These are phyloP conservation scores for Auricularia sp. DNA, from an alignment of 768 basidiomycete genomes.

Conservation along the genomic window DNA sequence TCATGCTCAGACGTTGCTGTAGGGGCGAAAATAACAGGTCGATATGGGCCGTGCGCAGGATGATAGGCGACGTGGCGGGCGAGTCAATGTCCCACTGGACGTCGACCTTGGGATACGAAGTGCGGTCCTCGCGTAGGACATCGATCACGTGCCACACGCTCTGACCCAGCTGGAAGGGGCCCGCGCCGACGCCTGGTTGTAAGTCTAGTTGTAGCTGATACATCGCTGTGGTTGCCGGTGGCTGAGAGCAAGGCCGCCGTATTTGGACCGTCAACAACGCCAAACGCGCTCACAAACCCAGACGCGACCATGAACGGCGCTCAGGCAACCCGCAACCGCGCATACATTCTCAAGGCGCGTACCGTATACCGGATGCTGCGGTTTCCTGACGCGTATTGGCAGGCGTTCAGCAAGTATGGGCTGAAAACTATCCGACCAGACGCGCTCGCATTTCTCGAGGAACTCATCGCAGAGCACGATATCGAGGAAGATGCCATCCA, in stretches of 20 bases:
- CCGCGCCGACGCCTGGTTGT: conserved; percentile 64
- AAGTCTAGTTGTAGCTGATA: conserved; percentile 67
- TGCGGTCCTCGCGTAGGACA: conserved; percentile 50
- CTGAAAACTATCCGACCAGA: conserved; percentile 72
- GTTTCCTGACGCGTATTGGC: conserved; percentile 5
- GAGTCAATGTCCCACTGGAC: conserved; percentile 73
- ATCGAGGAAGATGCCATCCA: conserved; percentile 64
- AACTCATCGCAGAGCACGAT: conserved; percentile 60
- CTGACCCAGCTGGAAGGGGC: conserved; percentile 68
- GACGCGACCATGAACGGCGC: conserved; percentile 1
- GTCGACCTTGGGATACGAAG: conserved; percentile 71
- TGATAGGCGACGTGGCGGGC: conserved; percentile 58
- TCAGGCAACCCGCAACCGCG: neutral
- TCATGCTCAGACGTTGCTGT: conserved; percentile 71
- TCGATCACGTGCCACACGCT: conserved; percentile 75
- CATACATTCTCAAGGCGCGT: neutral
- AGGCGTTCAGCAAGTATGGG: conserved; percentile 85
- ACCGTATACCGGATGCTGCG: neutral
- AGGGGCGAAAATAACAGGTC: conserved; percentile 78
- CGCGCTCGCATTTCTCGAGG: conserved; percentile 59
- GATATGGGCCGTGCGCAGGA: conserved; percentile 72
- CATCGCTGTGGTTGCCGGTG: conserved; percentile 37
- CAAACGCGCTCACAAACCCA: neutral
- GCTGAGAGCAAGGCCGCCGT: neutral
- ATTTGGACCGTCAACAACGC: neutral